Evolutionary conservation across 2,329 filamentous ascomycete species (phyloP).

Genomic region (Dryadomyces quercus-mongolicae): DNA sequence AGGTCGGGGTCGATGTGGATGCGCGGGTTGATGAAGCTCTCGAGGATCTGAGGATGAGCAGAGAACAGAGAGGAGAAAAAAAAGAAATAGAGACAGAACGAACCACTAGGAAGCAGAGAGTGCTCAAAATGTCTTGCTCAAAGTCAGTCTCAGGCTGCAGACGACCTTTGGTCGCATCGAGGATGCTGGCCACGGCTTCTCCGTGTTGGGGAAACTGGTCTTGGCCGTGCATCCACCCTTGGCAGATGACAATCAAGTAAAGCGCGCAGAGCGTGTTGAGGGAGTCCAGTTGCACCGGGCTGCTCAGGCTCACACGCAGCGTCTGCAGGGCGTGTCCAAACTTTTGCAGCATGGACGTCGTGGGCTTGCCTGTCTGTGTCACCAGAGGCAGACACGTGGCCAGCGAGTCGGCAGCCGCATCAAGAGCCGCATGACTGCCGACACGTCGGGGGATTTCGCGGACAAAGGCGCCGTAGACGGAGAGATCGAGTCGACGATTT

Average conservation of each 20-base stretch:
- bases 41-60: slow-evolving; percentile 3
- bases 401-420: slow-evolving; percentile 6
- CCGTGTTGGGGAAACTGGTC: slow-evolving; percentile 5
- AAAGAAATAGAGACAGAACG: background rate
- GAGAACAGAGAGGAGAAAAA: background rate
- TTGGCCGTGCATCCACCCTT: slow-evolving; percentile 8
- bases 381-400: slow-evolving; percentile 1
- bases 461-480: slow-evolving; percentile 9
- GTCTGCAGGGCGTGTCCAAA: slow-evolving; percentile 6
- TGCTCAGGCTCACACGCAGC: slow-evolving; percentile 2
- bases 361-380: background rate
- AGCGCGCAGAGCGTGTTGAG: slow-evolving; percentile 9
- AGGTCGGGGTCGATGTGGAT: slow-evolving; percentile 6
- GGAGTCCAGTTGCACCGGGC: background rate
- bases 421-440: slow-evolving; percentile 7
- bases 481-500: slow-evolving; percentile 8
- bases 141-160: background rate
- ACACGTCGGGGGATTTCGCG: slow-evolving; percentile 7
- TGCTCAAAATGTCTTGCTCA: slow-evolving; percentile 5
- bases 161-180: background rate
- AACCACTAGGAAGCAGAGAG: slow-evolving; percentile 7
- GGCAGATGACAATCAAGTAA: slow-evolving; percentile 7
- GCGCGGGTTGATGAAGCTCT: slow-evolving; percentile 9
- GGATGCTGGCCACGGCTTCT: slow-evolving; percentile 7
- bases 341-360: slow-evolving; percentile 6